phyloP scores from a whole-genome alignment of 2,329 filamentous ascomycete species.

The Colletotrichum higginsianum region DNA sequence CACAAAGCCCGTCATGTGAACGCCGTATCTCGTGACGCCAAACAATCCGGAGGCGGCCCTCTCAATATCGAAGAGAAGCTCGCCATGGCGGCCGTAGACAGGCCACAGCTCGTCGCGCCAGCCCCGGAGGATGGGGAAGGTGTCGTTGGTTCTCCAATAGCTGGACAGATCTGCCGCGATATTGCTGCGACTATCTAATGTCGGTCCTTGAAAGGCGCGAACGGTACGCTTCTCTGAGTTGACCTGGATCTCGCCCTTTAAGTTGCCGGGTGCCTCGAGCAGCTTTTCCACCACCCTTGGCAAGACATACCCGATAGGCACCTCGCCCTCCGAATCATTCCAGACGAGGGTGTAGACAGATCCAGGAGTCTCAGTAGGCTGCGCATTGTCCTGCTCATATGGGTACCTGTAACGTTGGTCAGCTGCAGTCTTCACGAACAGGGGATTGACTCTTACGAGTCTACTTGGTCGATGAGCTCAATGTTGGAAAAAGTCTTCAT shows the following conservation, averaged over 20 bases:
- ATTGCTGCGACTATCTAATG: conserved; percentile 74
- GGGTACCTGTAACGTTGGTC: conserved; percentile 75
- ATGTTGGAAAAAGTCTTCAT: conserved; percentile 57
- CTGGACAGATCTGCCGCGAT: conserved; percentile 69
- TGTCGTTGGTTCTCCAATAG: conserved; percentile 78
- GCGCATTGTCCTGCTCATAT: conserved; percentile 74
- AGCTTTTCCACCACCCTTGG: conserved; percentile 66
- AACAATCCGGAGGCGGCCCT: conserved; percentile 81
- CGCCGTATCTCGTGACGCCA: conserved; percentile 83
- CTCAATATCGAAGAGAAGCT: conserved; percentile 82
- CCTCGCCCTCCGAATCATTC: conserved; percentile 73
- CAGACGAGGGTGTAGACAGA: conserved; percentile 78
- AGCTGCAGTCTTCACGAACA: neutral
- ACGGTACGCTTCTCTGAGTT: conserved; percentile 74
- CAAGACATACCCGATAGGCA: conserved; percentile 75
- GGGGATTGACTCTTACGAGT: conserved; percentile 61
- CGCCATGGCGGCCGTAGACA: conserved; percentile 76
- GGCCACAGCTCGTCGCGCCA: conserved; percentile 89
- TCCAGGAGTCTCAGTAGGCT: conserved; percentile 69
- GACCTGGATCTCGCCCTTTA: conserved; percentile 74
- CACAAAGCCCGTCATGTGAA: conserved; percentile 85
- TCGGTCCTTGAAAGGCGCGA: conserved; percentile 71
- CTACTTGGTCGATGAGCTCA: conserved; percentile 68
- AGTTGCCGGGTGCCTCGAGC: conserved; percentile 59
- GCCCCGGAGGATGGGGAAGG: conserved; percentile 81